Evolutionary conservation across 345 rosid species (phyloP).

Genomic region (Toxicodendron radicans): DNA sequence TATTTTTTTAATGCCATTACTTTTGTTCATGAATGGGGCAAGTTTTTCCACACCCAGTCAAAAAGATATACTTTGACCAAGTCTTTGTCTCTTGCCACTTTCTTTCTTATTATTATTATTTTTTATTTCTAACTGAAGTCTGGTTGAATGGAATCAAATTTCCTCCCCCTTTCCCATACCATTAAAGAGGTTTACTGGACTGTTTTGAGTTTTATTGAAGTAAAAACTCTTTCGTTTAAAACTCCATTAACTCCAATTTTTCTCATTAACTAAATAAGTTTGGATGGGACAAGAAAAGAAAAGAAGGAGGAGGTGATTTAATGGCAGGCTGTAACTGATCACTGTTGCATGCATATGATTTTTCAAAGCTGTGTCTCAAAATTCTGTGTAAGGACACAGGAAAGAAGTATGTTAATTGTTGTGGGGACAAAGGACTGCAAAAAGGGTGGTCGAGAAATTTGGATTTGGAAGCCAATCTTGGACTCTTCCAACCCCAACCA

Average conservation of each 20-base stretch:
- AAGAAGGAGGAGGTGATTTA: too few relatives aligned
- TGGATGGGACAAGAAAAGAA: too few relatives aligned
- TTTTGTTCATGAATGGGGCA: not conserved
- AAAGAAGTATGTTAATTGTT: not conserved
- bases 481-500: constrained; percentile 5
- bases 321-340: too few relatives aligned
- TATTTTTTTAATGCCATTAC: not conserved
- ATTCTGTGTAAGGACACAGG: not conserved
- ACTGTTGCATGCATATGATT: not conserved
- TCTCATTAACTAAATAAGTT: too few relatives aligned
- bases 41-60: constrained; percentile 19
- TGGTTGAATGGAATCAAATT: not conserved
- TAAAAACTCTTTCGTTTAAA: too few relatives aligned
- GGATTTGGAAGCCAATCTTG: not conserved
- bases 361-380: not conserved
- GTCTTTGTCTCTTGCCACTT: constrained; percentile 26
- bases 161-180: not conserved
- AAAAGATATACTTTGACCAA: constrained; percentile 31
- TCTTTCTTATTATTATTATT: not conserved
- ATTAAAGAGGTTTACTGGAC: too few relatives aligned
- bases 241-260: too few relatives aligned
- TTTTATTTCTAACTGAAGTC: not conserved
- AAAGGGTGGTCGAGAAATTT: not conserved
- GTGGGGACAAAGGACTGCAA: constrained; percentile 2
- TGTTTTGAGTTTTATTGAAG: too few relatives aligned